Percentiles rank a stretch among this genome's conserved stretches.
Evolutionary conservation across 805 yeast genomes (phyloP).

Genomic region (Tanozyma kutaoensis): DNA sequence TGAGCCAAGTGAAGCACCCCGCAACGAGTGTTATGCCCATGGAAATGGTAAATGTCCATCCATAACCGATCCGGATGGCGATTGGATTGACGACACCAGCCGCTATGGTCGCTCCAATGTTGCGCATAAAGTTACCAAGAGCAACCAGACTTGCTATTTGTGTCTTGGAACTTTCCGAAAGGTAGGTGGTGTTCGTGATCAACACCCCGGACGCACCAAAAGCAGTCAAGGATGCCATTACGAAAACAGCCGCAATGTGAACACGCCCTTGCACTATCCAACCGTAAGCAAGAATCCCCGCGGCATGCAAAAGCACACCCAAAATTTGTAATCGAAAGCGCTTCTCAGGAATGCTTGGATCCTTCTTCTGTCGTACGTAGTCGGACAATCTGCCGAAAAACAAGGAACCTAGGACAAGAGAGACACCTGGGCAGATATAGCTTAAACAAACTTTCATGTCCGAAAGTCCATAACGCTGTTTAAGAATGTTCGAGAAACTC

Average conservation of each 20-base stretch:
- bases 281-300: conserved; percentile 37
- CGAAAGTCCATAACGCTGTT: conserved; percentile 21
- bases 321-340: conserved; percentile 29
- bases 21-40: too few species aligned
- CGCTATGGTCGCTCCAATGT: conserved; percentile 39
- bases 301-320: conserved; percentile 29
- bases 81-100: conserved; percentile 29
- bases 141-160: conserved; percentile 44
- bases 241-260: conserved; percentile 25
- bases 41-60: too few species aligned
- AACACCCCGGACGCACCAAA: conserved; percentile 46
- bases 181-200: conserved; percentile 37
- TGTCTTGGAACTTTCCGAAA: conserved; percentile 34
- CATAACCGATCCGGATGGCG: conserved; percentile 20
- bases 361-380: conserved; percentile 14
- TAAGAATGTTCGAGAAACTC: conserved; percentile 29
- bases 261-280: conserved; percentile 32
- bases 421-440: conserved; percentile 39
- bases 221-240: conserved; percentile 32
- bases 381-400: conserved; percentile 38
- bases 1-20: too few species aligned
- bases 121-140: conserved; percentile 38
- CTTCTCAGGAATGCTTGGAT: conserved; percentile 29
- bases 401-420: conserved; percentile 35
- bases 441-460: conserved; percentile 27